phyloP scores from a whole-genome alignment of 306 rosid genomes.

The Rubus parviflorus region DNA sequence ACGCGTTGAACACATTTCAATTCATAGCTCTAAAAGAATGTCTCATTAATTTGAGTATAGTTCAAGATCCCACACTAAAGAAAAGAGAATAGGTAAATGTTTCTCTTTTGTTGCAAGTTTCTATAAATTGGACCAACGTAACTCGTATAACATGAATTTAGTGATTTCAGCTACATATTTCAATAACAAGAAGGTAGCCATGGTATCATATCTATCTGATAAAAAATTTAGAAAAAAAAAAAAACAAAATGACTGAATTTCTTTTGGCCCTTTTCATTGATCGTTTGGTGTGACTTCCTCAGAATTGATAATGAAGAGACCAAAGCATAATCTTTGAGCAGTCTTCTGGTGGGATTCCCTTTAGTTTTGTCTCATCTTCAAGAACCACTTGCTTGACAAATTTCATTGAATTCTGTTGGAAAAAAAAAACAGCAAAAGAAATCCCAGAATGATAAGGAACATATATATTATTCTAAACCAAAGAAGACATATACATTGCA shows the following conservation, averaged over 20 bases:
- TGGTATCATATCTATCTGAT: not conserved
- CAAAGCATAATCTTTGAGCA: conserved; percentile 89
- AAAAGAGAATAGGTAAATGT: no score
- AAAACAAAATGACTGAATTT: not conserved
- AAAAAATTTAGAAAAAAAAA: not conserved
- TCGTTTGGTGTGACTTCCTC: conserved; percentile 13
- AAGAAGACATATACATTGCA: not conserved
- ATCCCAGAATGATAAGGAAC: not conserved
- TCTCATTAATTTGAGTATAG: not conserved
- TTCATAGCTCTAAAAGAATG: not conserved
- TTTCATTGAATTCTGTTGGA: conserved; percentile 68
- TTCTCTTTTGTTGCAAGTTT: not conserved
- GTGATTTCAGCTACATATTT: not conserved
- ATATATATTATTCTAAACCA: not conserved
- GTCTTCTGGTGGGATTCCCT: conserved; percentile 78
- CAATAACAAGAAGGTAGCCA: no score
- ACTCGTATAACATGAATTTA: not conserved
- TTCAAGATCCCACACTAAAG: not conserved
- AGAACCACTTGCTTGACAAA: conserved; percentile 94
- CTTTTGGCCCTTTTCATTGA: conserved; percentile 7
- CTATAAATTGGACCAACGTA: not conserved
- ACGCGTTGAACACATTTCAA: not conserved
- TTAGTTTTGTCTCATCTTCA: conserved; percentile 81
- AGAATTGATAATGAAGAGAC: conserved; percentile 50
- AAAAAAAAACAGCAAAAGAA: conserved; percentile 2